Evolutionary conservation across 2,329 filamentous ascomycete genomes (phyloP).

Genomic region (Hypoxylon sp.): DNA sequence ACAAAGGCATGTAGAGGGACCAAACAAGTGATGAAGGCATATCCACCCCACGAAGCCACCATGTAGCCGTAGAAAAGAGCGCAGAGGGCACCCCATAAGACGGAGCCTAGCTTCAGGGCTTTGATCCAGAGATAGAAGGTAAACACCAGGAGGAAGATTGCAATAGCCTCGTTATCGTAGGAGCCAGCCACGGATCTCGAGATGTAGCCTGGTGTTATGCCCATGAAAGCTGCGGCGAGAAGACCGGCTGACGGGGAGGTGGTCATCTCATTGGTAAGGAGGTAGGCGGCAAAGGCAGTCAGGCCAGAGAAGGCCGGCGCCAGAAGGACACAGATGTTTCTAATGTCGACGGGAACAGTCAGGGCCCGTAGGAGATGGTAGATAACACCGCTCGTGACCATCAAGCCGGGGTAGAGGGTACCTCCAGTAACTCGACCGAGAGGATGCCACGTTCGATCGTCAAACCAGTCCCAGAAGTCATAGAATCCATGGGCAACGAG

Average conservation of each 20-base stretch:
- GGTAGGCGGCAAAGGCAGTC: conserved; percentile 92
- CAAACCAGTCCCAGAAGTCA: conserved; percentile 99
- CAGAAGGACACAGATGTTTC: conserved; percentile 97
- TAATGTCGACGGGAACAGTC: conserved; percentile 94
- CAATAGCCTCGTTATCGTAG: conserved; percentile 99
- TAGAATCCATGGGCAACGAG: conserved; percentile 97
- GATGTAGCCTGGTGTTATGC: conserved; percentile 96
- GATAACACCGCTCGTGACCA: conserved; percentile 98
- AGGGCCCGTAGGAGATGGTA: conserved; percentile 93
- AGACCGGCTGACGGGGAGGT: conserved; percentile 95
- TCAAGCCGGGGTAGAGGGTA: conserved; percentile 97
- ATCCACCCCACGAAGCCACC: conserved; percentile 99
- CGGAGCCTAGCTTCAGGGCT: conserved; percentile 94
- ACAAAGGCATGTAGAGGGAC: conserved; percentile 95
- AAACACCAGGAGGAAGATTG: conserved; percentile 97
- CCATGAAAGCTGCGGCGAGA: conserved; percentile 95
- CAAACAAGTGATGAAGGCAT: conserved; percentile 99
- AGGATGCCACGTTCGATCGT: conserved; percentile 99
- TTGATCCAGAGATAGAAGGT: conserved; percentile 99
- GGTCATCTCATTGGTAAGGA: conserved; percentile 97
- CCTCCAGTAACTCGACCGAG: conserved; percentile 97
- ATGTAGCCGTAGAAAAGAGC: conserved; percentile 99
- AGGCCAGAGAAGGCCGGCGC: conserved; percentile 94
- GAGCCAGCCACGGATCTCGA: conserved; percentile 97
- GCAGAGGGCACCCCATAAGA: conserved; percentile 94